Evolutionary conservation across 192 early-diverging fungal species (phyloP).

Genomic region (Chytriomyces sp.): DNA sequence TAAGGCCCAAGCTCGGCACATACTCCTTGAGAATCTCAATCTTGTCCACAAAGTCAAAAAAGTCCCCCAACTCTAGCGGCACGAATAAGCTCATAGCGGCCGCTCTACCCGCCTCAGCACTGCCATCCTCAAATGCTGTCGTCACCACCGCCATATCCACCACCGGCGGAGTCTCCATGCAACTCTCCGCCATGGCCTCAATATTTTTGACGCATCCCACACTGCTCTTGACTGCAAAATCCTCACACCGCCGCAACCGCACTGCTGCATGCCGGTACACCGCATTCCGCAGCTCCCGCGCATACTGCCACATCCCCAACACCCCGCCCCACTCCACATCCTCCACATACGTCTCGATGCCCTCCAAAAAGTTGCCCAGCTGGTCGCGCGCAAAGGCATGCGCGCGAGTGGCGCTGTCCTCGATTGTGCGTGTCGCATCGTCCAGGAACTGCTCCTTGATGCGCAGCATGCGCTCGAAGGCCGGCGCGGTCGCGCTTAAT

Average conservation of each 20-base stretch:
- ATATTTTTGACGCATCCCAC: conserved; percentile 43
- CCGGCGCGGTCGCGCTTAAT: conserved; percentile 52
- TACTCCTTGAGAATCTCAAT: conserved; percentile 57
- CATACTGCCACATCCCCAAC: conserved; percentile 84
- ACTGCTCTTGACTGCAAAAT: conserved; percentile 42
- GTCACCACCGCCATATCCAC: conserved; percentile 39
- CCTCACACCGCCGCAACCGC: conserved; percentile 43
- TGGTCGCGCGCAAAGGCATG: conserved; percentile 35
- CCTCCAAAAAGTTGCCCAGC: conserved; percentile 56
- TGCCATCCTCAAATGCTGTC: conserved; percentile 43
- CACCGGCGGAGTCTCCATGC: conserved; percentile 40
- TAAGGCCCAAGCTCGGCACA: conserved; percentile 48
- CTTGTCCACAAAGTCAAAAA: conserved; percentile 56
- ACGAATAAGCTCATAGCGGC: conserved; percentile 30
- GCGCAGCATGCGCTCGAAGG: conserved; percentile 73
- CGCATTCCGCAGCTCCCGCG: conserved; percentile 67
- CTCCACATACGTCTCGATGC: conserved; percentile 70
- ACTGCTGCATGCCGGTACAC: conserved; percentile 45
- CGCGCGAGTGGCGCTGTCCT: conserved; percentile 39
- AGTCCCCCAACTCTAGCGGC: conserved; percentile 50
- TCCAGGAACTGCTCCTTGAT: conserved; percentile 73
- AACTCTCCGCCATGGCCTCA: conserved; percentile 36
- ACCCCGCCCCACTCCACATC: conserved; percentile 79
- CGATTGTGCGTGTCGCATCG: conserved; percentile 50
- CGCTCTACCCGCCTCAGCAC: conserved; percentile 24